Percentiles rank a stretch among this genome's conserved stretches.
These are phyloP conservation scores for Podosphaera leucotricha DNA, from an alignment of 2,329 filamentous ascomycete genomes.

Conservation along the genomic window DNA sequence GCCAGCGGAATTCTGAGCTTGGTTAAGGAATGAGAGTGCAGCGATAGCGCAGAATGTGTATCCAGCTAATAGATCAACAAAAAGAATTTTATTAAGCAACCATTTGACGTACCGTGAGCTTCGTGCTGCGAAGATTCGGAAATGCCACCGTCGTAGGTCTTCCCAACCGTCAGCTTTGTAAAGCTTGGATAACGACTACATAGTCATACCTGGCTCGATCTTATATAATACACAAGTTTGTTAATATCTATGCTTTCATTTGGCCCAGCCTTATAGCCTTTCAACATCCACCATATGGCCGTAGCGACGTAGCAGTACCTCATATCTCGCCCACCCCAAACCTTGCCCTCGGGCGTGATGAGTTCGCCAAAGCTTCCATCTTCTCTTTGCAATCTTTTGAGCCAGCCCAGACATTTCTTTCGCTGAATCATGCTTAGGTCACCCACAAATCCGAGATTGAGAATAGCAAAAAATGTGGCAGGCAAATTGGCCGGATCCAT, in stretches of 20 bases:
- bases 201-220: constrained; percentile 30
- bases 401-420: constrained; percentile 45
- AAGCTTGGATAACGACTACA: neutral
- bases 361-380: constrained; percentile 89
- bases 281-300: constrained; percentile 59
- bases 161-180: constrained; percentile 4
- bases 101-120: constrained; percentile 12
- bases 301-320: constrained; percentile 72
- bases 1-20: constrained; percentile 8
- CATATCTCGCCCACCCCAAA: constrained; percentile 66
- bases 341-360: constrained; percentile 28
- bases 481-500: constrained; percentile 68
- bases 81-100: neutral
- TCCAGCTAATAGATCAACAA: constrained; percentile 32
- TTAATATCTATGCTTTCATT: constrained; percentile 55
- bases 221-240: constrained; percentile 45
- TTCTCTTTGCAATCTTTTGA: constrained; percentile 48
- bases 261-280: constrained; percentile 32
- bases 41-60: constrained; percentile 77
- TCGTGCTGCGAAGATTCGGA: constrained; percentile 15
- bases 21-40: constrained; percentile 45
- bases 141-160: constrained; percentile 16
- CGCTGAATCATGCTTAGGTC: constrained; percentile 41
- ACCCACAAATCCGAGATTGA: constrained; percentile 40
- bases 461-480: constrained; percentile 71